A percentile compares a stretch with the other conserved stretches of the same genome.
These are phyloP conservation scores for Sarcodon aspratus DNA, from an alignment of 768 basidiomycete species.

Conservation along the genomic window DNA sequence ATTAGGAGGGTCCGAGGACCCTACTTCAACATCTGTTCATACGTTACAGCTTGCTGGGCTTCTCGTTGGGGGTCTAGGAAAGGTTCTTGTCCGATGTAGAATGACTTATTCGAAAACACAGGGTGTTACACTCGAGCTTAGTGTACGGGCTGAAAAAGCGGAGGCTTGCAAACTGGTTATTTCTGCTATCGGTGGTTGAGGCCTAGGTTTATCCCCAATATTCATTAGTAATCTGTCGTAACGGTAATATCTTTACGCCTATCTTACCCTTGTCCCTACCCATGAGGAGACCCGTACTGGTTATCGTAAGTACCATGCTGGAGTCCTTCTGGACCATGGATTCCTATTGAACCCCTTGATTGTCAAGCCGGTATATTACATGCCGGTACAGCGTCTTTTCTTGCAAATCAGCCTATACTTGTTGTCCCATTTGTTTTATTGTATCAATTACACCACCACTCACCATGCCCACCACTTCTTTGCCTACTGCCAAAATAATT, in stretches of 20 bases:
- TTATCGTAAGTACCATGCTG: no score
- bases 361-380: no score
- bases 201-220: not conserved
- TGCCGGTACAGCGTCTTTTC: no score
- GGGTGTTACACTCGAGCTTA: conserved; percentile 88
- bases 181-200: conserved; percentile 52
- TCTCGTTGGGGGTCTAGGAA: conserved; percentile 84
- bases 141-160: conserved; percentile 85
- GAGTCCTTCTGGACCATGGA: no score
- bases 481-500: conserved; percentile 79
- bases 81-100: conserved; percentile 85
- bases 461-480: conserved; percentile 39
- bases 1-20: conserved; percentile 80
- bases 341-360: no score
- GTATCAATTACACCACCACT: no score
- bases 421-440: no score
- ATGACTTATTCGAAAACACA: conserved; percentile 90
- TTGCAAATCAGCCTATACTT: no score
- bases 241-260: no score
- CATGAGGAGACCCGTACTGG: no score
- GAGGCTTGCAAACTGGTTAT: conserved; percentile 81
- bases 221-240: no score
- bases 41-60: conserved; percentile 90
- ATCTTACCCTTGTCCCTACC: no score
- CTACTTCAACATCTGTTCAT: conserved; percentile 78